Percentiles rank a stretch among this genome's conserved stretches.
Evolutionary conservation across 257 asterid species (phyloP).

Genomic region (Penstemon barbatus): DNA sequence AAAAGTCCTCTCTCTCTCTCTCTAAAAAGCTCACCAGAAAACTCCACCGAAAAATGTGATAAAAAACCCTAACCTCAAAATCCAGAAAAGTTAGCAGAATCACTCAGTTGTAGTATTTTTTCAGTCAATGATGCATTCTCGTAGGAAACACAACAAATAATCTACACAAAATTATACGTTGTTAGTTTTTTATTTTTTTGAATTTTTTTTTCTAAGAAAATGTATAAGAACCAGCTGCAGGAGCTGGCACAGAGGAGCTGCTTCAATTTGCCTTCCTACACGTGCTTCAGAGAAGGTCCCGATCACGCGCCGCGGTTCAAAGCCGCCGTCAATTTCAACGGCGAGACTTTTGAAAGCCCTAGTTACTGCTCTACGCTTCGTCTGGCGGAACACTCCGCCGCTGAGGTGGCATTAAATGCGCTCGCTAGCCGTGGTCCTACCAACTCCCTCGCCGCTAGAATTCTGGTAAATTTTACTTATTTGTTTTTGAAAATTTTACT

Average conservation of each 20-base stretch:
- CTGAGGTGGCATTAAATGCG: constrained; percentile 79
- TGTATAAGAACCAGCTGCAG: constrained; percentile 90
- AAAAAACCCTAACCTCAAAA: constrained; percentile 41
- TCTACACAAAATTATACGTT: constrained; percentile 17
- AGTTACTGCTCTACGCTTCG: constrained; percentile 85
- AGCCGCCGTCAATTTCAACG: constrained; percentile 76
- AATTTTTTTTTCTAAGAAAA: constrained; percentile 26
- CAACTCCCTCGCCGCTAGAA: constrained; percentile 76
- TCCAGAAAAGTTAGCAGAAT: constrained; percentile 8
- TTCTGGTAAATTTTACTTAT: constrained; percentile 46
- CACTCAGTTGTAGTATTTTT: constrained; percentile 33
- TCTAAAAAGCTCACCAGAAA: neutral
- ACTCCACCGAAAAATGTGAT: constrained; percentile 25
- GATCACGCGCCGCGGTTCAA: constrained; percentile 96
- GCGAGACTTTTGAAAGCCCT: constrained; percentile 82
- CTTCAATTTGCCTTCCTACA: constrained; percentile 82
- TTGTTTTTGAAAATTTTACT: neutral
- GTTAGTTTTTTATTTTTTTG: constrained; percentile 19
- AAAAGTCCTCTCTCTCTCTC: constrained; percentile 31
- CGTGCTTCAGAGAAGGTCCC: constrained; percentile 79
- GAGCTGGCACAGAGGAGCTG: constrained; percentile 96
- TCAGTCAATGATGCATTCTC: constrained; percentile 32
- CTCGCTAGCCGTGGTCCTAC: constrained; percentile 71
- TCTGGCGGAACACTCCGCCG: constrained; percentile 90
- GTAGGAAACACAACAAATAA: neutral